Evolutionary conservation across 1,284 basidiomycete species (phyloP).

Genomic region (Sporisorium scitamineum): DNA sequence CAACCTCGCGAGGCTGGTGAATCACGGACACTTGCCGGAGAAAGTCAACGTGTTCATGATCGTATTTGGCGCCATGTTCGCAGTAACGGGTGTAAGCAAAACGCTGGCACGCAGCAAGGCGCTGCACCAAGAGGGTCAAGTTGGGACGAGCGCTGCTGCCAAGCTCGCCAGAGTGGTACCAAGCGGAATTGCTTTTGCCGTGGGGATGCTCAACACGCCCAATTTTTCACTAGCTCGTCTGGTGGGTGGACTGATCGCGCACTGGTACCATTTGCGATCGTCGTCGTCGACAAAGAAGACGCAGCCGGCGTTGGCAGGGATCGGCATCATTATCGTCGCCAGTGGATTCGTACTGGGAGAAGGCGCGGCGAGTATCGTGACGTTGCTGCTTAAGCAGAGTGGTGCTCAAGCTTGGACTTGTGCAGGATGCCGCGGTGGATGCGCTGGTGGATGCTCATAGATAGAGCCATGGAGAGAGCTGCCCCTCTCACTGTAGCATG

Average conservation of each 20-base stretch:
- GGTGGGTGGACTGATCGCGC: constrained; percentile 84
- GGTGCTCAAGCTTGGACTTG: constrained; percentile 81
- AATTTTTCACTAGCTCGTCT: constrained; percentile 92
- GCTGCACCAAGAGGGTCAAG: constrained; percentile 15
- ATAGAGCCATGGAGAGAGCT: neutral
- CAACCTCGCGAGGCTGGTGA: constrained; percentile 86
- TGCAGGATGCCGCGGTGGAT: constrained; percentile 84
- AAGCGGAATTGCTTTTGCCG: constrained; percentile 72
- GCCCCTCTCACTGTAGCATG: neutral
- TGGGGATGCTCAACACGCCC: constrained; percentile 89
- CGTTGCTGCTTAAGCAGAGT: constrained; percentile 79
- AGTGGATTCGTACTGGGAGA: constrained; percentile 96
- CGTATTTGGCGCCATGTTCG: constrained; percentile 75
- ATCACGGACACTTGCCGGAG: constrained; percentile 82
- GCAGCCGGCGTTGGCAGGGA: constrained; percentile 71
- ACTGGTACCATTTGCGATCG: constrained; percentile 69
- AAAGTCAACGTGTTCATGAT: constrained; percentile 85
- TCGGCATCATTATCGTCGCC: constrained; percentile 85
- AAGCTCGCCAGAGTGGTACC: constrained; percentile 32
- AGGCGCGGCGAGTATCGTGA: constrained; percentile 84
- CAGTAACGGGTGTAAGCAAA: constrained; percentile 73
- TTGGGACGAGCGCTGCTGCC: constrained; percentile 22
- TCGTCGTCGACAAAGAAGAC: constrained; percentile 7
- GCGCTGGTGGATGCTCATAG: constrained; percentile 74
- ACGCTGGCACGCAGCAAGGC: constrained; percentile 72